Conservation (phyloP, 2,329 filamentous ascomycete species). For the Aurifilum marmelostoma region DNA sequence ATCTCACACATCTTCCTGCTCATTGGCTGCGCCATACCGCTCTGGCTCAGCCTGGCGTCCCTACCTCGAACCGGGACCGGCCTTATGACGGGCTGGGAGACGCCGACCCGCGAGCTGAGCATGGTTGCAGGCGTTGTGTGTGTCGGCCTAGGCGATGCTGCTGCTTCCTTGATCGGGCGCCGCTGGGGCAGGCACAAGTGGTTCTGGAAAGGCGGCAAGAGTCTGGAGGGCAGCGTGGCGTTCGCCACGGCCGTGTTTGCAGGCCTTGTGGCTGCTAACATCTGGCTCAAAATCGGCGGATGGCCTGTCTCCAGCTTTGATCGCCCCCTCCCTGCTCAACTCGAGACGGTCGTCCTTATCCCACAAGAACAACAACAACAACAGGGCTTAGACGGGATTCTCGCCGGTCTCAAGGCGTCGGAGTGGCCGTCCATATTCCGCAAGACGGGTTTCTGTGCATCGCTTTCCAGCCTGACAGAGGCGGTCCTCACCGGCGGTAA, state of each 20-base stretch:
- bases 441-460: slow-evolving; percentile 74
- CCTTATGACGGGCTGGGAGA: slow-evolving; percentile 74
- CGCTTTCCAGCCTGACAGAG: slow-evolving; percentile 86
- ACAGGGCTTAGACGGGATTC: slow-evolving; percentile 10
- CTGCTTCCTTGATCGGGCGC: slow-evolving; percentile 85
- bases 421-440: slow-evolving; percentile 61
- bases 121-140: slow-evolving; percentile 94
- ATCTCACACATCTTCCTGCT: slow-evolving; percentile 95
- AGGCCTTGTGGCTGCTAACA: slow-evolving; percentile 70
- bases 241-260: slow-evolving; percentile 79
- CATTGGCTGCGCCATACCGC: slow-evolving; percentile 90
- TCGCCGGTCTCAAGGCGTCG: slow-evolving; percentile 34
- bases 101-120: slow-evolving; percentile 73
- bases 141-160: slow-evolving; percentile 93
- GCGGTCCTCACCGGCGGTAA: slow-evolving; percentile 95
- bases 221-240: slow-evolving; percentile 81
- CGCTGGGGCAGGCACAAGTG: slow-evolving; percentile 87
- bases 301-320: slow-evolving; percentile 73
- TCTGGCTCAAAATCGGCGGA: slow-evolving; percentile 76
- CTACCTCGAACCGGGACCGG: slow-evolving; percentile 59
- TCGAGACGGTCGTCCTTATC: not conserved
- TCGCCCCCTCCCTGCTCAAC: slow-evolving; percentile 33
- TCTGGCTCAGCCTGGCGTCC: slow-evolving; percentile 84
- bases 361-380: not conserved
- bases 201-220: slow-evolving; percentile 97